These are phyloP conservation scores for Sorghum bicolor DNA, from an alignment of 176 grass and related monocot species.

Conservation along the genomic window Sorghum_bicolor_NCBIv3 NC_012873.2:57808501-57809000, in stretches of 20 bases:
- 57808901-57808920: not conserved
- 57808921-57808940: conserved; percentile 85
- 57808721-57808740: not conserved
- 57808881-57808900: not conserved
- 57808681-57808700: conserved; percentile 36
- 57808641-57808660: conserved; percentile 12
- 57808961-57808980: conserved; percentile 93
- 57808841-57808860: conserved; percentile 2
- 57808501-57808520: not conserved
- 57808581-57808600: conserved; percentile 4
- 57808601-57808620: conserved; percentile 18
- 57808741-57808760: conserved; percentile 40
- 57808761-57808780: conserved; percentile 49
- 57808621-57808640: conserved; percentile 37
- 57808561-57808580: not conserved
- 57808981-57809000: conserved; percentile 79
- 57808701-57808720: conserved; percentile 7
- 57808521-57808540: not conserved
- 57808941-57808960: conserved; percentile 84
- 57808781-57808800: not conserved
- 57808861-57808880: not conserved
- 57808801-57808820: conserved; percentile 26
- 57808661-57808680: conserved; percentile 33
- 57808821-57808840: conserved; percentile 24
- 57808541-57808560: not conserved